These are phyloP conservation scores for Apiotrichum siamense DNA, from an alignment of 1,284 basidiomycete species.

Conservation along the genomic window DNA sequence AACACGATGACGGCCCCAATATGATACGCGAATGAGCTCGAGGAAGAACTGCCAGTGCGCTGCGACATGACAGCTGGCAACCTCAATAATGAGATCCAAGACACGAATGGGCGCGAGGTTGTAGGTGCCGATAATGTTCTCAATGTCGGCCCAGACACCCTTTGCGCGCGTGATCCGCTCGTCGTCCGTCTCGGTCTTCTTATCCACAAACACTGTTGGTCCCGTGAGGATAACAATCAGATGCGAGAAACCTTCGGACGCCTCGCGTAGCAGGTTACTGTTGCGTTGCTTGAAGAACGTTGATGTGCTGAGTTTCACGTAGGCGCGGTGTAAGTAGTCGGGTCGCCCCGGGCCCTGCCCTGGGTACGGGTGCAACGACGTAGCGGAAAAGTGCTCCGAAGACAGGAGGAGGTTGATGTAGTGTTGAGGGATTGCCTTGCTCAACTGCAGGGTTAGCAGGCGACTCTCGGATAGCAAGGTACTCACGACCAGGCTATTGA, in stretches of 20 bases:
- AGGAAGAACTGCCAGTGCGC: conserved; percentile 91
- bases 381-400: conserved; percentile 20
- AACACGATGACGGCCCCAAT: not conserved
- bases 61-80: conserved; percentile 72
- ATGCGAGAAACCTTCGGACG: conserved; percentile 94
- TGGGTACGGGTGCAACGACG: conserved; percentile 31
- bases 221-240: conserved; percentile 73
- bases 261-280: conserved; percentile 94
- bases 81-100: conserved; percentile 87
- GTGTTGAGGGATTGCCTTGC: conserved; percentile 16
- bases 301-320: conserved; percentile 34
- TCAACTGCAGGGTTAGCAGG: not conserved
- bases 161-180: conserved; percentile 56
- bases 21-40: conserved; percentile 56
- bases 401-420: conserved; percentile 27
- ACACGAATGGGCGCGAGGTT: conserved; percentile 92
- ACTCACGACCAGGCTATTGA: conserved; percentile 10
- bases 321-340: conserved; percentile 20
- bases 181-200: conserved; percentile 5
- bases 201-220: conserved; percentile 50
- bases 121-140: conserved; percentile 88
- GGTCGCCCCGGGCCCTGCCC: conserved; percentile 12
- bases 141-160: conserved; percentile 75
- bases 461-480: not conserved
- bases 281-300: conserved; percentile 89